phyloP scores from a whole-genome alignment of 192 early-diverging fungal genomes.

The Mortierella hygrophila region DNA sequence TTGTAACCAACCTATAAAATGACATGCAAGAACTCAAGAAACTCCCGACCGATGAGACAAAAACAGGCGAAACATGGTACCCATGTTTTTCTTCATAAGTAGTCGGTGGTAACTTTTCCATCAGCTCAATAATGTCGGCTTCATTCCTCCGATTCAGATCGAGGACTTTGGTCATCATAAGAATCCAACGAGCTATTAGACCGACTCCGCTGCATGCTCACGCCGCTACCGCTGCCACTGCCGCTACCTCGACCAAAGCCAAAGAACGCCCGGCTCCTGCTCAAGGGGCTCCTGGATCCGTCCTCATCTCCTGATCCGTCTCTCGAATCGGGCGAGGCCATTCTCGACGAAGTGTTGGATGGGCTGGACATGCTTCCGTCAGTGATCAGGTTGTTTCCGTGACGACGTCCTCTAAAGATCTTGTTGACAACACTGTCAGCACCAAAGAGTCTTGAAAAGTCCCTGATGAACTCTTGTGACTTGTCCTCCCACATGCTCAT shows the following conservation, averaged over 20 bases:
- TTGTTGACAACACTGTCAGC: slow-evolving; percentile 69
- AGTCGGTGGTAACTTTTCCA: too few species aligned
- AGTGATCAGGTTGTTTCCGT: slow-evolving; percentile 32
- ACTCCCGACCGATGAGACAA: neutral
- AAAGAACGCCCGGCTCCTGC: slow-evolving; percentile 32
- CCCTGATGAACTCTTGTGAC: slow-evolving; percentile 81
- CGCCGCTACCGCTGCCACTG: slow-evolving; percentile 14
- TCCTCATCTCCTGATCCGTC: slow-evolving; percentile 39
- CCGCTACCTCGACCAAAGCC: slow-evolving; percentile 27
- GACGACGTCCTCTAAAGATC: slow-evolving; percentile 53
- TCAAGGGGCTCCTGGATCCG: slow-evolving; percentile 20
- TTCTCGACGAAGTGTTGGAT: slow-evolving; percentile 27
- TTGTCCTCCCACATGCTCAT: slow-evolving; percentile 79
- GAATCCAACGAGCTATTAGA: slow-evolving; percentile 33
- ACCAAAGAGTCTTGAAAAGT: slow-evolving; percentile 71
- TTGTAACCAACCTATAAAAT: neutral
- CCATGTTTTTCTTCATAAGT: neutral
- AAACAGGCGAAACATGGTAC: neutral
- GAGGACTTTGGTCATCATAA: slow-evolving; percentile 32
- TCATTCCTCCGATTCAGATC: slow-evolving; percentile 13
- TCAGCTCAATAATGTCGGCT: too few species aligned
- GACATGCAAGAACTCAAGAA: neutral
- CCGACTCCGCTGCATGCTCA: slow-evolving; percentile 41
- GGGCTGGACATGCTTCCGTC: slow-evolving; percentile 38
- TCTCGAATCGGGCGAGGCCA: slow-evolving; percentile 39